Evolutionary conservation across 1,139 yeast species (phyloP).

Genomic region (Kodamaea fungicola): DNA sequence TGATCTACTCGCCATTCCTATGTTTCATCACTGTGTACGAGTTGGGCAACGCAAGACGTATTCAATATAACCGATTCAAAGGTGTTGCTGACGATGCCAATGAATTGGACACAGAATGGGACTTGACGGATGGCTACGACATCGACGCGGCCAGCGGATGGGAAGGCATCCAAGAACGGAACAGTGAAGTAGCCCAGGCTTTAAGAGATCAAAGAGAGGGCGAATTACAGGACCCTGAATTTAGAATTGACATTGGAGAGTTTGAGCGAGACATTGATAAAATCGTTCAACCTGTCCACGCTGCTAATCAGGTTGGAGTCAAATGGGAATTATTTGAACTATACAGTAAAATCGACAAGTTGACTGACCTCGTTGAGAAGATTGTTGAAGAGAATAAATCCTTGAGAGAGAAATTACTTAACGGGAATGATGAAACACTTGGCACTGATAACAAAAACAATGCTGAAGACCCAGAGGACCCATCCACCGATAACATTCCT

Average conservation of each 20-base stretch:
- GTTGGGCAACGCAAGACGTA: slow-evolving; percentile 61
- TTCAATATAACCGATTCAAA: slow-evolving; percentile 65
- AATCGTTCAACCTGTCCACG: slow-evolving; percentile 54
- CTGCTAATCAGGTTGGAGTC: slow-evolving; percentile 54
- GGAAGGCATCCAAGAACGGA: slow-evolving; percentile 40
- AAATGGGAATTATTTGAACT: slow-evolving; percentile 65
- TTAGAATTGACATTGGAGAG: slow-evolving; percentile 43
- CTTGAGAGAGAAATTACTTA: slow-evolving; percentile 17
- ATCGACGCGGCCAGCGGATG: slow-evolving; percentile 35
- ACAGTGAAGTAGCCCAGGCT: slow-evolving; percentile 34
- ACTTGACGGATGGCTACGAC: slow-evolving; percentile 72
- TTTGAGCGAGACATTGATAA: slow-evolving; percentile 49
- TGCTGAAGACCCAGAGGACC: background rate
- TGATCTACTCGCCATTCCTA: slow-evolving; percentile 68
- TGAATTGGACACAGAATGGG: slow-evolving; percentile 79
- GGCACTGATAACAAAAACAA: background rate
- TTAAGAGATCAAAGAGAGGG: slow-evolving; percentile 55
- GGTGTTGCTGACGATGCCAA: slow-evolving; percentile 77
- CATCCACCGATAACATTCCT: background rate
- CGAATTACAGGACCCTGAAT: slow-evolving; percentile 71
- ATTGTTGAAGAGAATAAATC: slow-evolving; percentile 43
- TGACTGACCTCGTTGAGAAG: slow-evolving; percentile 38
- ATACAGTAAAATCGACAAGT: slow-evolving; percentile 45
- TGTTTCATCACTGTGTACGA: slow-evolving; percentile 61
- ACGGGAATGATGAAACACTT: background rate